Evolutionary conservation across 441 rosid genomes (phyloP).

Genomic region (Dalechampia spathulata): DNA sequence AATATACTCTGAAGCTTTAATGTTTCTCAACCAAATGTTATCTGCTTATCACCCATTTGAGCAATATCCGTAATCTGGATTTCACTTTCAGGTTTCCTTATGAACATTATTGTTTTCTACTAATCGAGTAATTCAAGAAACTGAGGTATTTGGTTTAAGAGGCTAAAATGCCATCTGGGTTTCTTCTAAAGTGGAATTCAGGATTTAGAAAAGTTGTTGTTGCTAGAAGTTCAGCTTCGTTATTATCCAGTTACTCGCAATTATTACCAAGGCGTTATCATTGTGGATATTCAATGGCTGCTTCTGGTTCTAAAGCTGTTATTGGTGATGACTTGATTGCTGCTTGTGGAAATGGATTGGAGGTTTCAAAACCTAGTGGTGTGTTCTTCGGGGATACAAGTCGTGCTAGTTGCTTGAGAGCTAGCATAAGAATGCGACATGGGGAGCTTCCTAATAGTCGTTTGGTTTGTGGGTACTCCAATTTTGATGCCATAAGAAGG

Average conservation of each 20-base stretch:
- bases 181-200: constrained; percentile 50
- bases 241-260: constrained; percentile 17
- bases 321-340: constrained; percentile 34
- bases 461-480: constrained; percentile 40
- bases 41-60: neutral
- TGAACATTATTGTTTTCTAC: constrained; percentile 16
- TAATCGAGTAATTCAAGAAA: constrained; percentile 15
- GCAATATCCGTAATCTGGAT: neutral
- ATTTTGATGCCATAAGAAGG: constrained; percentile 25
- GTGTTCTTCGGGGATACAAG: constrained; percentile 29
- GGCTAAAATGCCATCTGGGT: constrained; percentile 62
- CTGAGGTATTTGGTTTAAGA: constrained; percentile 13
- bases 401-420: constrained; percentile 30
- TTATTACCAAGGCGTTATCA: constrained; percentile 20
- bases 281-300: constrained; percentile 40
- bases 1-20: neutral
- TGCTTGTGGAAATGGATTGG: constrained; percentile 23
- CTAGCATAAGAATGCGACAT: constrained; percentile 49
- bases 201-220: constrained; percentile 35
- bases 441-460: constrained; percentile 31
- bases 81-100: constrained; percentile 12
- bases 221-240: constrained; percentile 18
- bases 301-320: constrained; percentile 43
- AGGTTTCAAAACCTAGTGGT: constrained; percentile 25
- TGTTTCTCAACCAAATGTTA: neutral